Conservation (phyloP, 352 stramenopile species). For the Globisporangium viniferum region DNA sequence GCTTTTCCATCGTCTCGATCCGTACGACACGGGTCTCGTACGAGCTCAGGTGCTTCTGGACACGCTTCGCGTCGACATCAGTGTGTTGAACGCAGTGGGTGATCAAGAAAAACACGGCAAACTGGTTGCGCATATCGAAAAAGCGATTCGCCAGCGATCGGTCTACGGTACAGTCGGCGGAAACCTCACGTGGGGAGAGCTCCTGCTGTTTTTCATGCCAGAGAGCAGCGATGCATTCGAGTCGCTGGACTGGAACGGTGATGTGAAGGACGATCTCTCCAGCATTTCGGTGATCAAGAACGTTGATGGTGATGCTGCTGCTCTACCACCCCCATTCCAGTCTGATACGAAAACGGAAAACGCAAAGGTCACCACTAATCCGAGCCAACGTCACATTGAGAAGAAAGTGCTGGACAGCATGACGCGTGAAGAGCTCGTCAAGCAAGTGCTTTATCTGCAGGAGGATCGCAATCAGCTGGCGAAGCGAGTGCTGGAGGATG, state of each 20-base stretch:
- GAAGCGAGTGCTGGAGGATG: conserved; percentile 38
- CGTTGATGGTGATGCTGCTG: neutral
- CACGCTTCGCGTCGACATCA: conserved; percentile 31
- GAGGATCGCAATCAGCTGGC: conserved; percentile 44
- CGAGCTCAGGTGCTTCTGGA: conserved; percentile 27
- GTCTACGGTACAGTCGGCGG: conserved; percentile 15
- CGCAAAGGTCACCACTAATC: neutral
- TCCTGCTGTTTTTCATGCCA: conserved; percentile 69
- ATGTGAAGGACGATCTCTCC: neutral
- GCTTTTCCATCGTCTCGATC: conserved; percentile 67
- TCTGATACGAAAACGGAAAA: neutral
- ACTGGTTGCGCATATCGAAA: conserved; percentile 43
- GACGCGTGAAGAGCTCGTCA: conserved; percentile 44
- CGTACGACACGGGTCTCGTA: conserved; percentile 60
- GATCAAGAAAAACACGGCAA: conserved; percentile 24
- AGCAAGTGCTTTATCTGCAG: conserved; percentile 31
- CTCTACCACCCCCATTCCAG: conserved; percentile 7
- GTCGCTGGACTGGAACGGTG: neutral
- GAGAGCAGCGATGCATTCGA: conserved; percentile 8
- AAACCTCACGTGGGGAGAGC: conserved; percentile 73
- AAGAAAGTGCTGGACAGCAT: conserved; percentile 24
- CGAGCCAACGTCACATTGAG: conserved; percentile 9
- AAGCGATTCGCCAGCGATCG: conserved; percentile 27
- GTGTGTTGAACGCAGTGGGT: conserved; percentile 35
- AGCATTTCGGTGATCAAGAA: neutral